Conservation (phyloP, 768 basidiomycete species). For the Naganishia friedmannii region DNA sequence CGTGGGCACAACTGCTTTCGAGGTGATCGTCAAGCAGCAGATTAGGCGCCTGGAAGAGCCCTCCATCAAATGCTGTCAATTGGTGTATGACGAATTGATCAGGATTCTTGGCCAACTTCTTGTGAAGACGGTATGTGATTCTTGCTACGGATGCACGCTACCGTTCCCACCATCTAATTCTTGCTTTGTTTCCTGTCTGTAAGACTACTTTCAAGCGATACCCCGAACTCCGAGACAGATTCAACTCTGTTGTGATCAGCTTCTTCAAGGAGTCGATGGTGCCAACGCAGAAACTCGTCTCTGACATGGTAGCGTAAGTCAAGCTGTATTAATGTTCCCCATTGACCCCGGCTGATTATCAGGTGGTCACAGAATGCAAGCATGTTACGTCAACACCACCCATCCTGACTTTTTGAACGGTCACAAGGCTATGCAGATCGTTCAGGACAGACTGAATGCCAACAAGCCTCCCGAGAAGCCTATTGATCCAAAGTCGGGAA, state of each 20-base stretch:
- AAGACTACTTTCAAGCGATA: slow-evolving; percentile 95
- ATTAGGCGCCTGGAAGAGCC: slow-evolving; percentile 96
- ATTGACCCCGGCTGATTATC: not conserved
- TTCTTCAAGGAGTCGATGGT: slow-evolving; percentile 93
- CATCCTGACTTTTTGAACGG: slow-evolving; percentile 98
- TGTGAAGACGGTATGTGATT: slow-evolving; percentile 72
- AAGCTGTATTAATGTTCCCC: not conserved
- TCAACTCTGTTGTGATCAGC: slow-evolving; percentile 91
- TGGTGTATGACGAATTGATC: slow-evolving; percentile 96
- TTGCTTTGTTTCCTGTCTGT: slow-evolving; percentile 14
- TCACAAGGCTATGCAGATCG: slow-evolving; percentile 89
- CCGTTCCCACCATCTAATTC: slow-evolving; percentile 1
- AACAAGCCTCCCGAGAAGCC: slow-evolving; percentile 65
- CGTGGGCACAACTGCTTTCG: slow-evolving; percentile 94
- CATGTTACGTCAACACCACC: slow-evolving; percentile 97
- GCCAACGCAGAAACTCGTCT: slow-evolving; percentile 90
- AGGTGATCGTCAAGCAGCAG: slow-evolving; percentile 98
- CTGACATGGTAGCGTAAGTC: slow-evolving; percentile 84
- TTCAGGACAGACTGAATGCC: slow-evolving; percentile 68
- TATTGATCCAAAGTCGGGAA: slow-evolving; percentile 70
- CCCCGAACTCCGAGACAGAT: slow-evolving; percentile 92
- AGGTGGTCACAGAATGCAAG: slow-evolving; percentile 76
- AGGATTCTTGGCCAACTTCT: slow-evolving; percentile 89
- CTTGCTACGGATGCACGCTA: not conserved
- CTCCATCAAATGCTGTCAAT: slow-evolving; percentile 82